A percentile compares a stretch with the other conserved stretches of the same genome.
Conservation (phyloP, 2,329 filamentous ascomycete species). For the Ceratocystis alfenasii region DNA sequence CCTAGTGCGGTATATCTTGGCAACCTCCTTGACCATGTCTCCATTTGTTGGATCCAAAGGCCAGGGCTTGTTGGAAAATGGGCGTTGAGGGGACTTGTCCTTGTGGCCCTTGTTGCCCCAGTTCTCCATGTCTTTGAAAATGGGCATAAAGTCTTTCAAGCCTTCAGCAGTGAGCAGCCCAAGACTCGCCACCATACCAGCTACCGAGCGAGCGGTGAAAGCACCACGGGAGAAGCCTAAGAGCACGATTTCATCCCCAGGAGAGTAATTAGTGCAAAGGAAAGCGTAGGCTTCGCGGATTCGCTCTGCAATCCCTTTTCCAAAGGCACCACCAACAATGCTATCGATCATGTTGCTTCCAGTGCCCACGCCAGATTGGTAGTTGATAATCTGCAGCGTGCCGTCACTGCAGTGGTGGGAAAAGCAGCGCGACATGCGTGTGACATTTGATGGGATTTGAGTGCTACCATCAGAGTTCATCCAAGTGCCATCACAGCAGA, state of each 20-base stretch:
- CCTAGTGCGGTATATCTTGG: conserved; percentile 33
- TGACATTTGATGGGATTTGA: conserved; percentile 48
- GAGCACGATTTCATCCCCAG: conserved; percentile 45
- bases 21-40: conserved; percentile 27
- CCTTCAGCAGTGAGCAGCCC: conserved; percentile 43
- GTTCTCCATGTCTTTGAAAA: conserved; percentile 46
- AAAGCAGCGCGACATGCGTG: conserved; percentile 47
- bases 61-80: conserved; percentile 40
- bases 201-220: conserved; percentile 46
- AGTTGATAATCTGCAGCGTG: conserved; percentile 46
- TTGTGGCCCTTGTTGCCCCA: conserved; percentile 37
- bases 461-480: conserved; percentile 41
- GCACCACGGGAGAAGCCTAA: conserved; percentile 48
- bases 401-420: conserved; percentile 40
- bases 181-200: conserved; percentile 40
- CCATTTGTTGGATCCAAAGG: conserved; percentile 27
- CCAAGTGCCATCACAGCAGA: conserved; percentile 45
- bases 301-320: conserved; percentile 42
- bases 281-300: conserved; percentile 52
- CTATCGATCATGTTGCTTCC: conserved; percentile 39
- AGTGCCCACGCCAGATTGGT: conserved; percentile 50
- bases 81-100: conserved; percentile 37
- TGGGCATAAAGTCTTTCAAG: conserved; percentile 42
- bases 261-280: conserved; percentile 48
- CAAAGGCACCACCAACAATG: conserved; percentile 44